These are phyloP conservation scores for Xylariaceae sp. DNA, from an alignment of 2,329 filamentous ascomycete species.

Conservation along the genomic window DNA sequence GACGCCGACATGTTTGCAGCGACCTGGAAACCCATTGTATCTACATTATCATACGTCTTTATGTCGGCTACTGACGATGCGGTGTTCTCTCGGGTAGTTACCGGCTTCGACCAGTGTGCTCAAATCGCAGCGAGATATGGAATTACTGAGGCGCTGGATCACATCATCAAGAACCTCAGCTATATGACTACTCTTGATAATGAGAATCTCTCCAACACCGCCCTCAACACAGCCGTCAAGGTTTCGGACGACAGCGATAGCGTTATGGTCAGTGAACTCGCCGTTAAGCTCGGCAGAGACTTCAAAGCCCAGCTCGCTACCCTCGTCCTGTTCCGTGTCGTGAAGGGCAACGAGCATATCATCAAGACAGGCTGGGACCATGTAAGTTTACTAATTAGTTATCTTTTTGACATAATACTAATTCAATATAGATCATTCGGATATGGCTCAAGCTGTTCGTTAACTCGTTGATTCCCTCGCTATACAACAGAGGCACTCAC, in stretches of 20 bases:
- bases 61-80: conserved; percentile 97
- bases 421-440: conserved; percentile 63
- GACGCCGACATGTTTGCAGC: conserved; percentile 97
- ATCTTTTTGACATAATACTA: conserved; percentile 27
- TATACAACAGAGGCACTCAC: conserved; percentile 58
- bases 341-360: conserved; percentile 75
- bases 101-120: conserved; percentile 93
- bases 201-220: conserved; percentile 70
- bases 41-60: conserved; percentile 95
- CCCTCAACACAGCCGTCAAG: conserved; percentile 92
- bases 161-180: conserved; percentile 84
- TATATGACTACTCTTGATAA: conserved; percentile 85
- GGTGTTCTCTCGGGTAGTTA: conserved; percentile 88
- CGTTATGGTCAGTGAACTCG: conserved; percentile 97
- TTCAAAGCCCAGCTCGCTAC: conserved; percentile 91
- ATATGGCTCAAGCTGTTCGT: conserved; percentile 96
- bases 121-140: conserved; percentile 83
- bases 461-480: conserved; percentile 84
- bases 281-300: conserved; percentile 90
- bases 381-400: conserved; percentile 43
- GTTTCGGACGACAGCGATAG: conserved; percentile 68
- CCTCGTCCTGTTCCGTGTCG: conserved; percentile 88
- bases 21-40: conserved; percentile 91
- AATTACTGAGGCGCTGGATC: conserved; percentile 81
- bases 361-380: conserved; percentile 74